Conservation (phyloP, 257 asterid genomes). For the Nicotiana noctiflora region DNA sequence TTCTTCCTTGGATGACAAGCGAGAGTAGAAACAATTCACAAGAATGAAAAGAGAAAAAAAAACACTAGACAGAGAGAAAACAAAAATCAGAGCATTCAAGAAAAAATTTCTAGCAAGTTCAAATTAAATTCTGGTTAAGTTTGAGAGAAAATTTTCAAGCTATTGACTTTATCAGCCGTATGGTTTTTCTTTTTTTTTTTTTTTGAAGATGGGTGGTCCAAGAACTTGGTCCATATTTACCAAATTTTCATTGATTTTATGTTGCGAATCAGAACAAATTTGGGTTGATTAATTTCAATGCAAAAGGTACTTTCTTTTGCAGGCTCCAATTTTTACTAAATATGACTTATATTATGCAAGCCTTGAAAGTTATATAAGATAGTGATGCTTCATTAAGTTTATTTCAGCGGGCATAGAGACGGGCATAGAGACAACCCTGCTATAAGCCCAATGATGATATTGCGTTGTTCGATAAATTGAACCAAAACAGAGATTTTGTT, state of each 20-base stretch:
- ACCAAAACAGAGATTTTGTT: slow-evolving; percentile 57
- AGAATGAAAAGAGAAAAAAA: too few species aligned
- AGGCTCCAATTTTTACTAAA: slow-evolving; percentile 73
- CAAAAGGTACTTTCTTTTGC: background rate
- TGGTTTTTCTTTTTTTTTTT: too few species aligned
- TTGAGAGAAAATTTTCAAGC: too few species aligned
- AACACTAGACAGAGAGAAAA: too few species aligned
- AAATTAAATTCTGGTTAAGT: too few species aligned
- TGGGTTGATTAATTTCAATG: background rate
- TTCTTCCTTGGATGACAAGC: too few species aligned
- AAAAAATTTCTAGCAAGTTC: too few species aligned
- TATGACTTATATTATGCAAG: slow-evolving; percentile 75
- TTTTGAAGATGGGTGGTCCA: too few species aligned
- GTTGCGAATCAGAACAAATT: background rate
- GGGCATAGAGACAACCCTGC: slow-evolving; percentile 92
- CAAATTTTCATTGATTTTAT: background rate
- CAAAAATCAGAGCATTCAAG: too few species aligned
- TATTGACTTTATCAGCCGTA: too few species aligned
- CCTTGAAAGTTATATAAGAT: slow-evolving; percentile 66
- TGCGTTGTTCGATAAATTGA: slow-evolving; percentile 67
- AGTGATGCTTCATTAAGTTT: slow-evolving; percentile 67
- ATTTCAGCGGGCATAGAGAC: slow-evolving; percentile 85
- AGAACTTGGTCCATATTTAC: background rate
- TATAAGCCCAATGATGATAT: slow-evolving; percentile 57
- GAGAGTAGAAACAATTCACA: too few species aligned